Evolutionary conservation across 139 green algal genomes (phyloP).

Genomic region (Chlamydomonas incerta): DNA sequence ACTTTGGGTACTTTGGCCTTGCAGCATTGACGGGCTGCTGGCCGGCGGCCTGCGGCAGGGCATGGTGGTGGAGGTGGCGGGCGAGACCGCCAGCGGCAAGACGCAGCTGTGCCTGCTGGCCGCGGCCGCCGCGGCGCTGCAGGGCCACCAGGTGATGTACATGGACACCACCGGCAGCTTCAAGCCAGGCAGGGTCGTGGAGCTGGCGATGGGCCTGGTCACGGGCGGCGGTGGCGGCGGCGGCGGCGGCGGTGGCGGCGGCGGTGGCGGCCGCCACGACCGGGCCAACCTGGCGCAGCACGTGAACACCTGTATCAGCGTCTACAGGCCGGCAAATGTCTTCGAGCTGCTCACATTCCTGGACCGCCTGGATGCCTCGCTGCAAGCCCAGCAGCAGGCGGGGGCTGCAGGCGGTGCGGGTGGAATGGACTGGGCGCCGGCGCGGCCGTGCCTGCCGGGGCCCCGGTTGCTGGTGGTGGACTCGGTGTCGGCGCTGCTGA

Average conservation of each 20-base stretch:
- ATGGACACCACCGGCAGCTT: constrained; percentile 69
- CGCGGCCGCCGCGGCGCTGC: constrained; percentile 49
- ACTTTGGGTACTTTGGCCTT: no score
- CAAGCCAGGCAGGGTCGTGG: constrained; percentile 16
- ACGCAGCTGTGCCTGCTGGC: constrained; percentile 66
- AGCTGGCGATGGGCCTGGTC: constrained; percentile 10
- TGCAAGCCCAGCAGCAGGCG: constrained; percentile 1
- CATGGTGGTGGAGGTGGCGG: constrained; percentile 61
- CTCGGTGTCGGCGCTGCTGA: constrained; percentile 59
- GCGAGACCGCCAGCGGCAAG: constrained; percentile 68
- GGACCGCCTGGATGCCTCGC: constrained; percentile 9
- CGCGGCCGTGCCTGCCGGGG: not conserved
- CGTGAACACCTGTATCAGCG: constrained; percentile 14
- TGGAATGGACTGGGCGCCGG: not conserved
- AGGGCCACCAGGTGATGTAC: constrained; percentile 54
- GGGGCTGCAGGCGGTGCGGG: not conserved
- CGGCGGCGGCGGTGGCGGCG: not conserved
- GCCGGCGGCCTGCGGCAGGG: constrained; percentile 61
- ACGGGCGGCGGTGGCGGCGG: not conserved
- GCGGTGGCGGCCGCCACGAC: not conserved
- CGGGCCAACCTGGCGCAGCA: not conserved
- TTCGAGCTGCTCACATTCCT: constrained; percentile 25
- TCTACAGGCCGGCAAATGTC: constrained; percentile 32
- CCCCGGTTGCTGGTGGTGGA: constrained; percentile 62
- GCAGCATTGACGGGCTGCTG: constrained; percentile 68